Evolutionary conservation across 2,329 filamentous ascomycete species (phyloP).

Genomic region (Ophioceras dolichostomum): DNA sequence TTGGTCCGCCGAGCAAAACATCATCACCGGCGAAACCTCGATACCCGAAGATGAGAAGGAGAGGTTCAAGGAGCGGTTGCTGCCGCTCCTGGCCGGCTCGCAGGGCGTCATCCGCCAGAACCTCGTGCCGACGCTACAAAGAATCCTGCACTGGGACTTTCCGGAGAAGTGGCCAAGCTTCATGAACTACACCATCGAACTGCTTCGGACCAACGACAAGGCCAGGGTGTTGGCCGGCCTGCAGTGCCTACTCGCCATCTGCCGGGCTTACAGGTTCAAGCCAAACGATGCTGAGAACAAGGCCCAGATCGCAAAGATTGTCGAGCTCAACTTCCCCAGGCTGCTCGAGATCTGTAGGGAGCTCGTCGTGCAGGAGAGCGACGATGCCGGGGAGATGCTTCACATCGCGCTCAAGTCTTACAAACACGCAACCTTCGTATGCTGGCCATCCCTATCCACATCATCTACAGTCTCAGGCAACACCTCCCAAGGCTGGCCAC

Average conservation of each 20-base stretch:
- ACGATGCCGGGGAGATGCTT: constrained; percentile 94
- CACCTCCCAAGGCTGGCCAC: not conserved
- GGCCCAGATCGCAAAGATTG: constrained; percentile 86
- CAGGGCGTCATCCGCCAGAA: constrained; percentile 77
- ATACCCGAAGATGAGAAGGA: constrained; percentile 86
- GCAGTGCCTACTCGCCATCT: constrained; percentile 88
- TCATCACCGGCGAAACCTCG: constrained; percentile 50
- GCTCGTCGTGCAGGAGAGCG: constrained; percentile 78
- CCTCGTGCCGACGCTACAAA: constrained; percentile 86
- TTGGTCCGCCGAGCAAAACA: constrained; percentile 75
- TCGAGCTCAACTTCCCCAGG: constrained; percentile 81
- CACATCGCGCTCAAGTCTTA: constrained; percentile 92
- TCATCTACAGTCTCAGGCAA: not conserved
- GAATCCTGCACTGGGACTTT: constrained; percentile 93
- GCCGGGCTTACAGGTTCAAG: constrained; percentile 92
- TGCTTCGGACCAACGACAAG: constrained; percentile 78
- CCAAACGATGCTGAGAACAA: constrained; percentile 61
- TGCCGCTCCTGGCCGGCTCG: constrained; percentile 77
- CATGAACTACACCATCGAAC: constrained; percentile 80
- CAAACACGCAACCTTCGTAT: constrained; percentile 94
- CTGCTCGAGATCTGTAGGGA: constrained; percentile 78
- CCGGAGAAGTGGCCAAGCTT: constrained; percentile 90
- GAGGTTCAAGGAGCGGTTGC: constrained; percentile 73
- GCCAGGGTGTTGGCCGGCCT: constrained; percentile 83
- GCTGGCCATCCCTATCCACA: constrained; percentile 20